Percentiles rank a stretch among this genome's conserved stretches.
These are phyloP conservation scores for Xerophyta viscosa DNA, from an alignment of 106 monocot genomes.

Conservation along the genomic window DNA sequence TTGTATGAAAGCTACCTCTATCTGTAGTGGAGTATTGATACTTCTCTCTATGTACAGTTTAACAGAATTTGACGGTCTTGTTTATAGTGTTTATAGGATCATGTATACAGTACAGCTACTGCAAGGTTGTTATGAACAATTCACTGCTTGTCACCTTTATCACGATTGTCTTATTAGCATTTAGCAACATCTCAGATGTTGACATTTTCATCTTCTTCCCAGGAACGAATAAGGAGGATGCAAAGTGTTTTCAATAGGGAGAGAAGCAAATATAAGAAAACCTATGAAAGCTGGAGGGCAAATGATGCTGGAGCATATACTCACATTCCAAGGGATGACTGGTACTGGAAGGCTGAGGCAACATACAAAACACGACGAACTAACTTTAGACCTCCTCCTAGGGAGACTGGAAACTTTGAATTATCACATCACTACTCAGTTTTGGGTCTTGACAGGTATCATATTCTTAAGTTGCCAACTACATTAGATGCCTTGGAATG, in stretches of 20 bases:
- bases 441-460: slow-evolving; percentile 83
- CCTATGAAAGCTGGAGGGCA: slow-evolving; percentile 47
- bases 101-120: too few species aligned
- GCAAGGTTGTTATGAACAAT: too few species aligned
- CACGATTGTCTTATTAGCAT: too few species aligned
- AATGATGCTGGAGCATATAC: slow-evolving; percentile 41
- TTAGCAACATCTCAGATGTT: too few species aligned
- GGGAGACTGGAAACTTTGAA: slow-evolving; percentile 14
- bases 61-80: too few species aligned
- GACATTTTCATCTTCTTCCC: not conserved
- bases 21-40: too few species aligned
- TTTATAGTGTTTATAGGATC: too few species aligned
- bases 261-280: slow-evolving; percentile 42
- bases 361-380: slow-evolving; percentile 37
- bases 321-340: slow-evolving; percentile 61
- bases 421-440: slow-evolving; percentile 80
- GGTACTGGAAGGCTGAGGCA: slow-evolving; percentile 65
- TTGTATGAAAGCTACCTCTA: too few species aligned
- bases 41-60: too few species aligned
- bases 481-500: too few species aligned
- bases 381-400: slow-evolving; percentile 28
- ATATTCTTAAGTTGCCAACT: too few species aligned
- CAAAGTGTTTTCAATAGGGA: slow-evolving; percentile 77
- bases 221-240: slow-evolving; percentile 84
- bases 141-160: too few species aligned